These are phyloP conservation scores for Closterium sp. DNA, from an alignment of 139 green algal species.

Conservation along the genomic window DNA sequence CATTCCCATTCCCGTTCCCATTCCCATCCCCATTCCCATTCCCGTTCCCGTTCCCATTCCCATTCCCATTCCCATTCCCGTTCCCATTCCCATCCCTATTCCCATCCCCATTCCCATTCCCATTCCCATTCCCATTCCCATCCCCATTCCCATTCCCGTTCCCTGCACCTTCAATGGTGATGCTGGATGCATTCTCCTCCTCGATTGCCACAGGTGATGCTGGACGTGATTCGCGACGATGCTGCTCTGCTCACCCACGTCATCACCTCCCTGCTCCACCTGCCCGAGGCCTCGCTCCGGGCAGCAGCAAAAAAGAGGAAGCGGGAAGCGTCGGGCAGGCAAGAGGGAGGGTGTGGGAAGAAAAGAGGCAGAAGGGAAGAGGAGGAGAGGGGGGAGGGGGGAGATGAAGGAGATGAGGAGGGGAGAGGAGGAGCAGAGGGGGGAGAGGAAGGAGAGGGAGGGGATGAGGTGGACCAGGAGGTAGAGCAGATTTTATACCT, in stretches of 20 bases:
- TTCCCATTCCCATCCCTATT: too few relatives aligned
- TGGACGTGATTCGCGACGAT: background rate
- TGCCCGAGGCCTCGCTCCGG: background rate
- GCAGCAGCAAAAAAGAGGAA: background rate
- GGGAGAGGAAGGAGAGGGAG: background rate
- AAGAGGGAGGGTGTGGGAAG: background rate
- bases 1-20: too few relatives aligned
- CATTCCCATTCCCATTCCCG: too few relatives aligned
- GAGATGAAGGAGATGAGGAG: background rate
- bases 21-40: too few relatives aligned
- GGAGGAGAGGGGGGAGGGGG: background rate
- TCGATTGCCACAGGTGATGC: background rate
- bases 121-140: too few relatives aligned
- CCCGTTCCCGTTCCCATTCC: too few relatives aligned
- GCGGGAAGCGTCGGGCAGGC: background rate
- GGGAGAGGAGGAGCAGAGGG: background rate
- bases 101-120: too few relatives aligned
- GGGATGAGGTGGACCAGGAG: background rate
- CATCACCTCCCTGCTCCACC: background rate
- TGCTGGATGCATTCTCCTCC: too few relatives aligned
- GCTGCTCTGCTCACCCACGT: background rate
- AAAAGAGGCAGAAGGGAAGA: background rate
- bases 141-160: too few relatives aligned
- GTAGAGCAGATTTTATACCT: background rate
- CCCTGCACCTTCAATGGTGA: too few relatives aligned